Conservation (phyloP, 352 stramenopile genomes). For the Halophytophthora polymorphica region DNA sequence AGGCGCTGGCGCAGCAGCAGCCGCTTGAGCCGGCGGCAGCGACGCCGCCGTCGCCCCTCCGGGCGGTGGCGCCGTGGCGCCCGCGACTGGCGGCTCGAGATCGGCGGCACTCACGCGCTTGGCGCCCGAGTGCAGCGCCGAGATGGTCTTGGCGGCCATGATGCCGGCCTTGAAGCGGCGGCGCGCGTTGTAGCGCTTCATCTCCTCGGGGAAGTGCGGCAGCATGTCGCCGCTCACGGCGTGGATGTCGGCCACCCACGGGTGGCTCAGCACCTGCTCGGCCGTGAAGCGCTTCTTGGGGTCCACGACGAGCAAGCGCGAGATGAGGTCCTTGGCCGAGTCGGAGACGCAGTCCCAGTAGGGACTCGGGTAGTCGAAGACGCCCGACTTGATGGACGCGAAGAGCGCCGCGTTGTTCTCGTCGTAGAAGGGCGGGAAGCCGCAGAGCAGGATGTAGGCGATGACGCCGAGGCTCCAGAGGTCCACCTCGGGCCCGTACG, state of each 20-base stretch:
- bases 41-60: slow-evolving; percentile 7
- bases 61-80: slow-evolving; percentile 12
- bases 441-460: slow-evolving; percentile 92
- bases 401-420: slow-evolving; percentile 90
- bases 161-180: slow-evolving; percentile 76
- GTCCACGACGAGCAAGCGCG: slow-evolving; percentile 88
- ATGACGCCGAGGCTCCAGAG: slow-evolving; percentile 97
- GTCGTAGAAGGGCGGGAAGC: slow-evolving; percentile 96
- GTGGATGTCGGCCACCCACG: slow-evolving; percentile 82
- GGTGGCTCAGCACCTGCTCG: slow-evolving; percentile 75
- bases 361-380: slow-evolving; percentile 90
- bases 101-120: slow-evolving; percentile 40
- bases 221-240: slow-evolving; percentile 71
- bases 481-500: slow-evolving; percentile 93
- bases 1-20: too few relatives aligned
- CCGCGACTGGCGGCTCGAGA: slow-evolving; percentile 24
- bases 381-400: slow-evolving; percentile 84
- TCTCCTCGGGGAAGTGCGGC: slow-evolving; percentile 87
- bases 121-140: slow-evolving; percentile 39
- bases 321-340: slow-evolving; percentile 92
- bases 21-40: not conserved
- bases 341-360: slow-evolving; percentile 94
- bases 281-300: slow-evolving; percentile 88
- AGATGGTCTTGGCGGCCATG: slow-evolving; percentile 79
- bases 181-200: slow-evolving; percentile 87